Evolutionary conservation across 73 alveolate genomes (phyloP).

Genomic region (Paraurostyla sp.): DNA sequence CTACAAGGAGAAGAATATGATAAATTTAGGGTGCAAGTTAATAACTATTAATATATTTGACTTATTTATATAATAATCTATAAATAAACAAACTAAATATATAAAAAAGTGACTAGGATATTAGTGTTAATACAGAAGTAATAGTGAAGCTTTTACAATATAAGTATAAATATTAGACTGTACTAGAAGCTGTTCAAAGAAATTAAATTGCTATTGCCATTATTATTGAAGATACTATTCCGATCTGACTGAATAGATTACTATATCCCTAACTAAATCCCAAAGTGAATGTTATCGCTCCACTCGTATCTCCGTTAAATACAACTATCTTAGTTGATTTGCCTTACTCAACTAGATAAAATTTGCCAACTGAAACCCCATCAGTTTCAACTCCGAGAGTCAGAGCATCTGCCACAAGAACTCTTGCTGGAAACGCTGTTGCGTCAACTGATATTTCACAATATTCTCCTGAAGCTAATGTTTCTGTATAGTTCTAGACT

Average conservation of each 20-base stretch:
- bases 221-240: too few species aligned
- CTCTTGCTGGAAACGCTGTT: neutral
- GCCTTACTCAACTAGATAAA: neutral
- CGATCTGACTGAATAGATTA: too few species aligned
- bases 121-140: neutral
- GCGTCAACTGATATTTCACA: constrained; percentile 44
- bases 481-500: neutral
- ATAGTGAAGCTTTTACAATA: neutral
- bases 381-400: constrained; percentile 26
- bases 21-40: too few species aligned
- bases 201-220: too few species aligned
- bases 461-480: constrained; percentile 35
- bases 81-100: too few species aligned
- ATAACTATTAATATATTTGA: too few species aligned
- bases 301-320: constrained; percentile 46
- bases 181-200: too few species aligned
- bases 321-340: neutral
- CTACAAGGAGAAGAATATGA: too few species aligned
- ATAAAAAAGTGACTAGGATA: too few species aligned
- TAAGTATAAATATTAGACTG: too few species aligned
- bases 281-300: constrained; percentile 46
- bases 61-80: too few species aligned
- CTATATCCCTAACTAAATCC: constrained; percentile 41
- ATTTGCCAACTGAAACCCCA: neutral
- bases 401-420: constrained; percentile 1